Evolutionary conservation across 1,284 basidiomycete genomes (phyloP).

Genomic region (Neonothopanus nambi): DNA sequence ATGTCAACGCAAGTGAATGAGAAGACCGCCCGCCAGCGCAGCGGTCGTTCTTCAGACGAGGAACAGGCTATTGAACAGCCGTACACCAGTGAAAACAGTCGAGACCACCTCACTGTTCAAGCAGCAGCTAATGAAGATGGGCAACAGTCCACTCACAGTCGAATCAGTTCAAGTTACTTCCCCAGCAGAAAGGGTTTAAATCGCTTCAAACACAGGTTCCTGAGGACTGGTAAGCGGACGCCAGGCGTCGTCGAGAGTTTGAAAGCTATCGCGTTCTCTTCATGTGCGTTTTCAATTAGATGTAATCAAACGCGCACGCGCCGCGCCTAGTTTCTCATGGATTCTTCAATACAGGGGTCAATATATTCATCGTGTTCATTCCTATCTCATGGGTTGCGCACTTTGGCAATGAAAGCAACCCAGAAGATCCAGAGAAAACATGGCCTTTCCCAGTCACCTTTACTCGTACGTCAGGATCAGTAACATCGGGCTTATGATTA

Average conservation of each 20-base stretch:
- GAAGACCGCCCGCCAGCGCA: conserved; percentile 7
- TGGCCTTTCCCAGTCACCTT: conserved; percentile 35
- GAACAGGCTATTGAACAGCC: background rate
- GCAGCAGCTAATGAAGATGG: background rate
- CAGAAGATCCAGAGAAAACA: conserved; percentile 16
- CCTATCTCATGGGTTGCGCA: conserved; percentile 66
- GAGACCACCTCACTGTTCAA: background rate
- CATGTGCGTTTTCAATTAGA: conserved; percentile 41
- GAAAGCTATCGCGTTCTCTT: conserved; percentile 46
- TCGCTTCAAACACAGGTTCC: conserved; percentile 48
- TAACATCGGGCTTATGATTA: conserved; percentile 5
- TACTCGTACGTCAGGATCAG: conserved; percentile 32
- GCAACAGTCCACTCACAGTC: too few species aligned
- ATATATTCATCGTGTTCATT: conserved; percentile 56
- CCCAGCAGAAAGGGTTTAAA: conserved; percentile 10
- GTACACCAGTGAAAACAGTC: background rate
- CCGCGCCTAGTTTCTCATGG: conserved; percentile 4
- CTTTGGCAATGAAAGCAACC: conserved; percentile 31
- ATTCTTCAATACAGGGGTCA: conserved; percentile 45
- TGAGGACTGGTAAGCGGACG: conserved; percentile 47
- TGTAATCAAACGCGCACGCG: background rate
- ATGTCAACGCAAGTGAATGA: background rate
- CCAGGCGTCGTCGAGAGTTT: conserved; percentile 48
- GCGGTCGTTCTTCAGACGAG: conserved; percentile 4
- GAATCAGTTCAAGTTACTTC: background rate